Conservation (phyloP, 1,284 basidiomycete species). For the Lignosus rhinocerotis region DNA sequence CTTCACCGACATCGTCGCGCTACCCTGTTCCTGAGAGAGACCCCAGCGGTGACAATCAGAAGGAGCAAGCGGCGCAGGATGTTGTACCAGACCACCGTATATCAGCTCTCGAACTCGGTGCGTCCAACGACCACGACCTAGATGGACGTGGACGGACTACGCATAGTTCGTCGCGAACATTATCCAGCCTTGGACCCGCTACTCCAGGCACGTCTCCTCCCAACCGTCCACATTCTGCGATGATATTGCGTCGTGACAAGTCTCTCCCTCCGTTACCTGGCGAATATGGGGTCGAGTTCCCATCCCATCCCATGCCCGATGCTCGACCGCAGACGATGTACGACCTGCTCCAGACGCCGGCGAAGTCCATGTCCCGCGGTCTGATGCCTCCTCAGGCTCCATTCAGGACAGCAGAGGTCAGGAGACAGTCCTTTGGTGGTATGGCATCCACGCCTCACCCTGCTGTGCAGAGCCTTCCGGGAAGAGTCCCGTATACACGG, state of each 20-base stretch:
- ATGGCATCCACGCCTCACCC: constrained; percentile 55
- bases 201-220: constrained; percentile 35
- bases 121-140: constrained; percentile 22
- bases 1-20: constrained; percentile 71
- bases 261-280: constrained; percentile 73
- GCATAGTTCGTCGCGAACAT: constrained; percentile 30
- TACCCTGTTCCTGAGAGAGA: constrained; percentile 56
- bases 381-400: constrained; percentile 63
- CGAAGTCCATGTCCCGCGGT: constrained; percentile 40
- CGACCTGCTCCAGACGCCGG: constrained; percentile 49
- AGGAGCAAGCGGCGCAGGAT: constrained; percentile 33
- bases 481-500: constrained; percentile 21
- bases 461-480: constrained; percentile 48
- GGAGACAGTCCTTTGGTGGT: constrained; percentile 77
- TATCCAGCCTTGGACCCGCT: constrained; percentile 31
- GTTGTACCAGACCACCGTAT: constrained; percentile 27
- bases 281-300: constrained; percentile 44
- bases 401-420: constrained; percentile 54
- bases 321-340: constrained; percentile 66
- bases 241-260: constrained; percentile 60
- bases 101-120: constrained; percentile 23
- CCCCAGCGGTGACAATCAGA: constrained; percentile 41
- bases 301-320: constrained; percentile 40
- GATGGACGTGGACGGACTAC: constrained; percentile 31
- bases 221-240: constrained; percentile 36